Percentiles rank a stretch among this genome's conserved stretches.
phyloP scores from a whole-genome alignment of 1,139 yeast species.

The Lodderomyces jiufengensis region DNA sequence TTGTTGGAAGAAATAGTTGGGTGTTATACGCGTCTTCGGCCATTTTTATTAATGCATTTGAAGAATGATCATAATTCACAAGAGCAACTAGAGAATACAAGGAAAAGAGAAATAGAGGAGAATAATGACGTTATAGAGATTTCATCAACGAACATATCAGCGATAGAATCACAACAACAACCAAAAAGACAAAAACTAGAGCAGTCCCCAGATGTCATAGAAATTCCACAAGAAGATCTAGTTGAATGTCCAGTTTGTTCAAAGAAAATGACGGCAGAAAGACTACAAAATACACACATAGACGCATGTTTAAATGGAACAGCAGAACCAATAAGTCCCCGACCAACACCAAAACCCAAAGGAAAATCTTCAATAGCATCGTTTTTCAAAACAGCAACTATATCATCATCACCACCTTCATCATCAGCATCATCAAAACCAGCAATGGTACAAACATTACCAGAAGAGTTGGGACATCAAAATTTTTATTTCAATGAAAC shows the following conservation, averaged over 20 bases:
- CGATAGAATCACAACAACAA: not conserved
- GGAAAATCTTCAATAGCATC: conserved; percentile 24
- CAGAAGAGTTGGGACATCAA: conserved; percentile 18
- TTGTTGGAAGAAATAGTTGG: conserved; percentile 70
- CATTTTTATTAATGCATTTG: conserved; percentile 27
- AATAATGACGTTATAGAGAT: not conserved
- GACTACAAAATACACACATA: conserved; percentile 65
- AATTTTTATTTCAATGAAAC: conserved; percentile 33
- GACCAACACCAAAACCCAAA: conserved; percentile 11
- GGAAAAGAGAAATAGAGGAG: conserved; percentile 1
- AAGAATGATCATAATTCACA: conserved; percentile 6
- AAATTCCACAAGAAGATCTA: conserved; percentile 10
- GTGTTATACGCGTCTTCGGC: conserved; percentile 49
- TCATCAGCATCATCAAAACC: conserved; percentile 5
- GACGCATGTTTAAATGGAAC: conserved; percentile 57
- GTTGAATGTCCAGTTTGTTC: conserved; percentile 74
- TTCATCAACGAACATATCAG: no score
- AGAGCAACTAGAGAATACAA: conserved; percentile 1
- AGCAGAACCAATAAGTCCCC: conserved; percentile 7
- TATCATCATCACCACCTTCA: conserved; percentile 6
- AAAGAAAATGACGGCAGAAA: conserved; percentile 50
- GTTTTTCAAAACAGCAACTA: conserved; percentile 22
- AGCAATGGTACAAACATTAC: not conserved
- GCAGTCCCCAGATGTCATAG: not conserved
- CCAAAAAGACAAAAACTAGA: conserved; percentile 1